A percentile compares a stretch with the other conserved stretches of the same genome.
Conservation (phyloP, 1,139 yeast species). For the Pneumocystis murina region DNA sequence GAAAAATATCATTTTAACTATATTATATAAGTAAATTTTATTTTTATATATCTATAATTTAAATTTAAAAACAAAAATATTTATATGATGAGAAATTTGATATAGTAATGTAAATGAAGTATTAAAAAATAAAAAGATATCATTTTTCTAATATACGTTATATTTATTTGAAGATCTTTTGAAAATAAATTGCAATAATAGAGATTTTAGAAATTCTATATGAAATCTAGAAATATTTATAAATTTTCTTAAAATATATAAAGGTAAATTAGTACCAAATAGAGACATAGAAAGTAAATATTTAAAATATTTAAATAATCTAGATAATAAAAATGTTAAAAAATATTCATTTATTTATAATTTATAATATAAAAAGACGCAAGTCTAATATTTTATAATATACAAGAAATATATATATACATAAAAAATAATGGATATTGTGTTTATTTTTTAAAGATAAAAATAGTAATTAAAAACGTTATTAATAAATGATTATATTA, state of each 20-base stretch:
- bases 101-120: slow-evolving; percentile 83
- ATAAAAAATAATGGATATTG: slow-evolving; percentile 28
- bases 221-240: slow-evolving; percentile 68
- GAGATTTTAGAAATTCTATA: slow-evolving; percentile 56
- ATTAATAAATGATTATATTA: slow-evolving; percentile 44
- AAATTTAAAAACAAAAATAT: slow-evolving; percentile 29
- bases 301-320: slow-evolving; percentile 43
- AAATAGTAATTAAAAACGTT: slow-evolving; percentile 56
- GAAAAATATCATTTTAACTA: slow-evolving; percentile 60
- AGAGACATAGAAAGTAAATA: slow-evolving; percentile 39
- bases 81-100: slow-evolving; percentile 37
- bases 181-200: slow-evolving; percentile 54
- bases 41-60: slow-evolving; percentile 37
- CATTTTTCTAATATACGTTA: neutral
- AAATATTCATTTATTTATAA: slow-evolving; percentile 6
- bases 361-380: neutral
- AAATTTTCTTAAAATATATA: slow-evolving; percentile 57
- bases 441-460: slow-evolving; percentile 27
- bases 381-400: slow-evolving; percentile 64
- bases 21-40: slow-evolving; percentile 72
- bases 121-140: slow-evolving; percentile 47
- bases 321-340: slow-evolving; percentile 33
- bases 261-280: slow-evolving; percentile 47
- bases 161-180: slow-evolving; percentile 40
- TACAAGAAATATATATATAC: slow-evolving; percentile 77